Base-by-base conservation (phyloP, 73 alveolate genomes). In the Symbiodinium pilosum region DNA sequence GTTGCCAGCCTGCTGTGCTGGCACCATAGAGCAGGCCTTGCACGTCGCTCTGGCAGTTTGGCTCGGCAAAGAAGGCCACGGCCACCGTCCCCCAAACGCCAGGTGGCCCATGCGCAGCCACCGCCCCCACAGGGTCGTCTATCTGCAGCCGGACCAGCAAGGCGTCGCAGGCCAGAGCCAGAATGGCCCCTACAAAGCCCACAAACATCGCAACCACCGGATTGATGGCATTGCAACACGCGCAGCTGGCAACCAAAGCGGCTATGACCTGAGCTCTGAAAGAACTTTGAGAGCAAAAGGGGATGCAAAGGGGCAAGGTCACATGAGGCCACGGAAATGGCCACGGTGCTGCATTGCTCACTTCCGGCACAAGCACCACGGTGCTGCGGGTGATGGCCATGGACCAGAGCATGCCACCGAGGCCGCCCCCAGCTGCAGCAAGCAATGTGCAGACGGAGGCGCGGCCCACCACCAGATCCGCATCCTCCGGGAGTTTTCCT, bases 11-110 rank as follows among this genome's bases (percentile, higher is more conserved):
- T 7, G 41, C 92, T 3, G 18, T 43, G 40, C 98, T 92, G 28
- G 93, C 98, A 2, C 98, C 98, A 32, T 38, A 93, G 59, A 93
- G 44, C 38, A 93, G 14, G n/a, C 98, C 98, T 38, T 68, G 56
- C n/a, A 43, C 47, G n/a, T 47, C 39, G 18, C 69, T 52, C 4
- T 42, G 83, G 30, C 98, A 93, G 68, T 75, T 84, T 39, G 43
- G 34, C 11, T 73, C 52, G 28, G 98, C 92, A 30, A 92, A 93
- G 39, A 93, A 26, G 38, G 89, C 83, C 44, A 93, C 98, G 7
- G 85, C 83, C 34, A 93, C n/a, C 43, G 92, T 44, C 36, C 98
- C 98, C 91, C 91, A 93, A 6, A 84, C 98, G 9, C 98, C 98
- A 12, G 85, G 34, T 6, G 98, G 98, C 28, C 98, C 98, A 51